Conservation (phyloP, 257 asterid species). For the Nicotiana attenuata region DNA sequence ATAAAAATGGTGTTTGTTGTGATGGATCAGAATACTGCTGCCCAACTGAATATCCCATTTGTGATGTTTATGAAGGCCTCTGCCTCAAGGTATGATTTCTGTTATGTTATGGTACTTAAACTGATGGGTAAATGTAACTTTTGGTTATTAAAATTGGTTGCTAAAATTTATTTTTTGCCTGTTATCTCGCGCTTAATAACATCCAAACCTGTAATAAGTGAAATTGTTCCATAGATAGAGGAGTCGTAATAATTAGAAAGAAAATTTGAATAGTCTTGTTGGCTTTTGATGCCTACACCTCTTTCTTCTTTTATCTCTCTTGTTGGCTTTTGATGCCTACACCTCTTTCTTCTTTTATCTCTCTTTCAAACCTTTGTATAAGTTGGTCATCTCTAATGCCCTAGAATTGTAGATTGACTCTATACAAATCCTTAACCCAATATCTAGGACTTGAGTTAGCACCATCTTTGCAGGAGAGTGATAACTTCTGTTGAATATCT, state of each 20-base stretch:
- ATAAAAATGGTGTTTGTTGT: conserved; percentile 23
- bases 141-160: too few species aligned
- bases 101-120: too few species aligned
- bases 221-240: background rate
- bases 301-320: background rate
- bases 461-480: background rate
- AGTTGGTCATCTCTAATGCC: background rate
- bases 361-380: background rate
- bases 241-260: background rate
- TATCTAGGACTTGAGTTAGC: background rate
- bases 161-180: too few species aligned
- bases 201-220: background rate
- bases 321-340: background rate
- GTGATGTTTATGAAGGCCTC: conserved; percentile 20
- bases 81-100: conserved; percentile 16
- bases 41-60: conserved; percentile 29
- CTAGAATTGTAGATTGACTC: background rate
- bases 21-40: conserved; percentile 19
- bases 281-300: background rate
- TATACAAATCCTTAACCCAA: background rate
- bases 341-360: background rate
- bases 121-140: too few species aligned
- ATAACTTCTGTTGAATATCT: too few species aligned
- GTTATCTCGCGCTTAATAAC: background rate
- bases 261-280: background rate